These are phyloP conservation scores for Papiliotrema laurentii DNA, from an alignment of 1,284 basidiomycete species.

Conservation along the genomic window DNA sequence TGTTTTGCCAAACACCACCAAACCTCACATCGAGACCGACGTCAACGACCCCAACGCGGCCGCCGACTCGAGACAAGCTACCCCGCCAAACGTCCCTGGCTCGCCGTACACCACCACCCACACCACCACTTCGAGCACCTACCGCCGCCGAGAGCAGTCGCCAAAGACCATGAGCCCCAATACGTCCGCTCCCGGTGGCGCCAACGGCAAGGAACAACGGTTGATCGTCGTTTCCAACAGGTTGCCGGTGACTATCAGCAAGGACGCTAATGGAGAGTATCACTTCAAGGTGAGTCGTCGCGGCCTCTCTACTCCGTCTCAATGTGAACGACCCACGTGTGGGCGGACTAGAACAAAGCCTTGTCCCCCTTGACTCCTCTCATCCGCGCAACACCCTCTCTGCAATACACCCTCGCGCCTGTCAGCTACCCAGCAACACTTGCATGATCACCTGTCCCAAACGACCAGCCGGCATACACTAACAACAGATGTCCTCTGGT, in stretches of 20 bases:
- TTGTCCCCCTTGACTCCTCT: too few relatives aligned
- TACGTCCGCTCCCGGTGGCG: neutral
- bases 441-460: too few relatives aligned
- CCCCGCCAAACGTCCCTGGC: neutral
- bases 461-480: too few relatives aligned
- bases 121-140: constrained; percentile 4
- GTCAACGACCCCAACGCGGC: constrained; percentile 9
- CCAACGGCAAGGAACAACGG: constrained; percentile 51
- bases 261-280: constrained; percentile 81
- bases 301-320: neutral
- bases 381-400: too few relatives aligned
- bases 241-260: constrained; percentile 85
- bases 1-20: neutral
- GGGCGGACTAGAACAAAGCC: too few relatives aligned
- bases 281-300: constrained; percentile 65
- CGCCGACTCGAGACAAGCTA: neutral
- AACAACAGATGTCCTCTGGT: constrained; percentile 80
- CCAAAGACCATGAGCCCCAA: neutral
- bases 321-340: too few relatives aligned
- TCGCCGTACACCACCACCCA: constrained; percentile 1
- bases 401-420: too few relatives aligned
- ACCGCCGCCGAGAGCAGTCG: neutral
- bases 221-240: constrained; percentile 96
- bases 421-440: too few relatives aligned
- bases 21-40: neutral